Evolutionary conservation across 805 yeast genomes (phyloP), one percentile per base, ranked within the genome.

Genomic region (Yamadazyma scolyti): DNA sequence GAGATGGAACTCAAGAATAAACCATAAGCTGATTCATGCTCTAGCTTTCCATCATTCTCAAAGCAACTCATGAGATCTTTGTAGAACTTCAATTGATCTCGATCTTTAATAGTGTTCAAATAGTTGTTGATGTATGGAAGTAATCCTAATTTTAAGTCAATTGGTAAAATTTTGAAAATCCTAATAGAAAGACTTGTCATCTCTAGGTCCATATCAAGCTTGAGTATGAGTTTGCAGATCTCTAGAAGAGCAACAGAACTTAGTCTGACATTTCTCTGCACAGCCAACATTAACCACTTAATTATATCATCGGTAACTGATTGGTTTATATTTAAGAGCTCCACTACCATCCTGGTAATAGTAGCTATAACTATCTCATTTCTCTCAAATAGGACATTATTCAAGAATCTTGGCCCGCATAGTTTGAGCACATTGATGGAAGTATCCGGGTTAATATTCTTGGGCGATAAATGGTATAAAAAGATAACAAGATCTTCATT

Each of bases 371-470:
- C n/a, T n/a, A 35, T 17, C 19, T 41, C 40, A 17, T 20, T 30
- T 20, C 42, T 32, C 15, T 41, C 45, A 20, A 9, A 31, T n/a
- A 36, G 12, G 9, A 25, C 30, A 21, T 40, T 32, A 20, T 33
- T 34, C 18, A 40, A 28, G 10, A 31, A 33, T 2, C 33, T 16
- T 14, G 20, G 9, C 2, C 36, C 36, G 8, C 27, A 24, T 6
- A 14, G 10, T 6, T 11, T 11, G 6, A 24, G 17, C 14, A 8
- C 27, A 8, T 9, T 24, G 6, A 24, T 15, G 11, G 9, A 9
- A 11, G 11, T 6, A 22, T 8, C 11, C 11, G 12, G 11, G 13
- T 22, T 8, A 7, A 12, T 10, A 7, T 22, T 12, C 11, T 21
- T 10, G 22, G 16, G 13, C 13, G 19, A 5, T 11, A 14, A n/a